Evolutionary conservation across 306 rosid species (phyloP).

Genomic region (Castanea mollissima): DNA sequence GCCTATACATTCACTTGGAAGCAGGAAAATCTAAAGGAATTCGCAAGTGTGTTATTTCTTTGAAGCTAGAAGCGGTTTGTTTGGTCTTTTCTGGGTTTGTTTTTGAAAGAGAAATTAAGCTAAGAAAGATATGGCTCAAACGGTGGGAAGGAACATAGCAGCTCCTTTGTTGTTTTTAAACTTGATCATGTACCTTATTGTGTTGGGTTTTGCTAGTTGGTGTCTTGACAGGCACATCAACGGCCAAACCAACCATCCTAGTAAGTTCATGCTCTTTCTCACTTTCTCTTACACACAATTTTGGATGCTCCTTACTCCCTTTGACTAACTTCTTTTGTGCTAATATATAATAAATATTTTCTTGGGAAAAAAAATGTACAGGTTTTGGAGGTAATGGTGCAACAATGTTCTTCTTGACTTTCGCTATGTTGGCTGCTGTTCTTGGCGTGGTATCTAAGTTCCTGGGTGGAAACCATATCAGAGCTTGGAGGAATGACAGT

Average conservation of each 20-base stretch:
- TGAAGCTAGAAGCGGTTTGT: neutral
- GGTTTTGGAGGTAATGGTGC: conserved; percentile 95
- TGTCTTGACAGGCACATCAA: conserved; percentile 71
- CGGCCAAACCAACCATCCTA: conserved; percentile 84
- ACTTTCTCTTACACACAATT: neutral
- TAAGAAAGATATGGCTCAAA: conserved; percentile 53
- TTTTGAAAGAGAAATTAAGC: neutral
- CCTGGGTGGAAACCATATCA: conserved; percentile 65
- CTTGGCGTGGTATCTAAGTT: conserved; percentile 71
- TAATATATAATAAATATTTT: no score
- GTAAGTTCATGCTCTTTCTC: conserved; percentile 33
- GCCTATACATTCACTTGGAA: neutral
- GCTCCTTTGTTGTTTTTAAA: conserved; percentile 85
- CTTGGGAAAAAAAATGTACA: neutral
- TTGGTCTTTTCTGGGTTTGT: neutral
- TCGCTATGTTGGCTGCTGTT: conserved; percentile 59
- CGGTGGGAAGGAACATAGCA: conserved; percentile 70
- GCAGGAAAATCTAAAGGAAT: neutral
- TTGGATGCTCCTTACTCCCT: no score
- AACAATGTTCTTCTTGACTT: conserved; percentile 61
- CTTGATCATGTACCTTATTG: conserved; percentile 76
- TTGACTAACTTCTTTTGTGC: no score
- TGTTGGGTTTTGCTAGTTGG: conserved; percentile 89
- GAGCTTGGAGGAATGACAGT: conserved; percentile 88
- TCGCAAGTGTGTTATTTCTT: neutral